These are phyloP conservation scores for Balamuthia mandrillaris DNA, from an alignment of 208 protist genomes.

Conservation along the genomic window DNA sequence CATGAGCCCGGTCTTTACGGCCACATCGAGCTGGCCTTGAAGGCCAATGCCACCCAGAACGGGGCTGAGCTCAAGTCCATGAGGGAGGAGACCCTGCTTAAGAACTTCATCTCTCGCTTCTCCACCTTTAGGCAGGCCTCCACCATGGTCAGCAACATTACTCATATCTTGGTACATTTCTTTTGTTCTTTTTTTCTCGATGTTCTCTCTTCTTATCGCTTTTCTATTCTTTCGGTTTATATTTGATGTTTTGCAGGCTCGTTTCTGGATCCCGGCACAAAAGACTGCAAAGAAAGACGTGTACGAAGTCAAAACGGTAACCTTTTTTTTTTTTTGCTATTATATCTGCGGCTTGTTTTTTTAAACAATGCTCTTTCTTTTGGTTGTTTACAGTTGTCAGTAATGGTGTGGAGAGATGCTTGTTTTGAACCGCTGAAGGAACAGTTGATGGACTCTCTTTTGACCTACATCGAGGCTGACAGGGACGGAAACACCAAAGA, in stretches of 20 bases:
- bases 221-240: background rate
- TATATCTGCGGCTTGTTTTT: background rate
- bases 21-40: background rate
- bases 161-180: background rate
- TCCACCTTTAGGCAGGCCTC: background rate
- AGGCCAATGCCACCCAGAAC: background rate
- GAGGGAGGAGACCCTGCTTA: background rate
- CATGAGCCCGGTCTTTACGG: background rate
- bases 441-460: background rate
- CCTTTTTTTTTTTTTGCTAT: background rate
- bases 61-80: background rate
- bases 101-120: background rate
- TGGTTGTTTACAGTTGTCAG: background rate
- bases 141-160: background rate
- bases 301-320: background rate
- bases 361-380: background rate
- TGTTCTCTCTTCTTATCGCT: background rate
- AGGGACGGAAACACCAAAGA: background rate
- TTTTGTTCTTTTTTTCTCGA: background rate
- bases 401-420: background rate
- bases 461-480: background rate
- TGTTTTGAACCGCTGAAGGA: background rate
- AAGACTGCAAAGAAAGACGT: background rate
- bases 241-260: background rate
- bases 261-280: slow-evolving; percentile 9